Evolutionary conservation across 768 basidiomycete genomes (phyloP), one percentile per base, ranked within the genome.

Genomic region (Guyanaporus albipodus): DNA sequence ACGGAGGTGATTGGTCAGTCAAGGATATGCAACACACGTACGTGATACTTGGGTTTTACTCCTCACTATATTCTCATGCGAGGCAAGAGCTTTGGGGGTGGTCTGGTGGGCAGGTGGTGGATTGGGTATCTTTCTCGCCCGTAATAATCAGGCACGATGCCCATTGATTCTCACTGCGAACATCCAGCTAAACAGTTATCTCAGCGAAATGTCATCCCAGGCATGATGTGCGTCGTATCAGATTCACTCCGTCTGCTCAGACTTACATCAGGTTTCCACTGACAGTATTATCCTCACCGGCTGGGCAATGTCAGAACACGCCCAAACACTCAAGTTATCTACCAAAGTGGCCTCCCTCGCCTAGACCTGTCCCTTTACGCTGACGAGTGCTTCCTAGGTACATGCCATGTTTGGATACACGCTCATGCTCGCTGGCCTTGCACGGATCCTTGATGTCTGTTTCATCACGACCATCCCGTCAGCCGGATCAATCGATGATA

Each of bases 21-120:
- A 93, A 95, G 64, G 93, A 95, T 64, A 87, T 93, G 88, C 91
- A 94, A 58, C 92, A 95, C 65, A 91, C 90, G 82, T 90, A 60
- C 53, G 86, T 73, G 10, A 6, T 34, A 23, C 38, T 49, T 33
- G 12, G n/a, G 33, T 9, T 48, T 10, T 38, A 18, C 22, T 9
- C 29, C 18, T 35, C 6, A 19, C n/a, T 15, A 21, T 46, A 10
- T 28, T 29, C 52, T 52, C 35, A 52, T 43, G 12, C 14, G 42
- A 29, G 38, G 4, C 8, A 31, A 89, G 86, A 3, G 79, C 86
- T 41, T 69, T 91, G 37, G 63, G 63, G 14, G 17, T 64, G 2
- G n/a, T 67, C 10, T 64, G 91, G 94, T 94, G 91, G 91, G 76
- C 86, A 14, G 94, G 94, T 44, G 94, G 94, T 17, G 70, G 83